Base-by-base conservation (phyloP, 2,329 filamentous ascomycete genomes). In the Pseudopithomyces maydicus region DNA sequence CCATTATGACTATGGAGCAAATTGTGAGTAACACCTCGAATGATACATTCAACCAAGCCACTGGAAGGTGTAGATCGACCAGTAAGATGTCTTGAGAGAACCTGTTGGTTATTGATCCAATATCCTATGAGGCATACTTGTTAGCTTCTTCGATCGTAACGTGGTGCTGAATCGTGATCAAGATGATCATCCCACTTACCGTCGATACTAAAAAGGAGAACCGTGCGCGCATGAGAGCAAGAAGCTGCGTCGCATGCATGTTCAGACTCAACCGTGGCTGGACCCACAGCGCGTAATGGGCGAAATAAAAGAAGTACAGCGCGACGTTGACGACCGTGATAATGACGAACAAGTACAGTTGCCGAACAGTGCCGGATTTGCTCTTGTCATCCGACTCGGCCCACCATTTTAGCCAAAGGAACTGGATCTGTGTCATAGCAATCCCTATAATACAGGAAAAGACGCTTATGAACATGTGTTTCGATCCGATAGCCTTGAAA, bases 41-140 rank as follows among this genome's bases (percentile, higher is more conserved):
- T 26, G 54, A 57, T 3, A 59, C 44, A 20, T 57, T 57, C 7
- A 59, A 20, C 46, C 45, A 58, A 2, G 50, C 81, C 14, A 39
- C 32, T n/a, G 70, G 70, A 3, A 80, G 63, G 26, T 77, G 70
- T 12, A 58, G 68, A 50, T 80, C 78, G 7, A 79, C 73, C 1
- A 80, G 66, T 12, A 70, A 61, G 26, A 80, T 70, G 54, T 80
- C 78, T 52, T 79, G 77, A 6, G 68, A 72, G 57, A 80, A 80
- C 14, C 74, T 60, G 56, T 80, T 80, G 12, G 51, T 59, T 26
- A 62, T 63, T 8, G 38, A 49, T 2, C 63, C 62, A 11, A 55
- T 59, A 35, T 65, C 57, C 47, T 50, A 29, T 38, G 1, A 6
- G 10, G 1, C 14, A 0, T 2, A 4, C n/a, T n/a, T 17, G 29